A percentile compares a stretch with the other conserved stretches of the same genome.
These are phyloP conservation scores for Podaxis sp. DNA, from an alignment of 768 basidiomycete species.

Conservation along the genomic window DNA sequence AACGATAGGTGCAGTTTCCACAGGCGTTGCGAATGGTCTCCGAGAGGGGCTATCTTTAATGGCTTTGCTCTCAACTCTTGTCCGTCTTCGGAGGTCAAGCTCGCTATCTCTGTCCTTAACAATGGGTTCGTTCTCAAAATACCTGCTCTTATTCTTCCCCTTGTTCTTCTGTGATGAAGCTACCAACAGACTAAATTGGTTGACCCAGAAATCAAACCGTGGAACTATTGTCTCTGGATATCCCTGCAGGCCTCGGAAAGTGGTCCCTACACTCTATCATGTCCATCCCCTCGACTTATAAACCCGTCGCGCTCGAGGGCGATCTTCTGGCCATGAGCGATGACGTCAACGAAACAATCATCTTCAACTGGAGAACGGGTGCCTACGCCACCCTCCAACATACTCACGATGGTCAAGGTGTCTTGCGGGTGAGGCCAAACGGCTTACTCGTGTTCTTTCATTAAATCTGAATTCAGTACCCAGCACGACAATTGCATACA, in stretches of 20 bases:
- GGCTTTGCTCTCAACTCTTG: constrained; percentile 51
- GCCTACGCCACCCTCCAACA: constrained; percentile 46
- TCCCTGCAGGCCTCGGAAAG: constrained; percentile 4
- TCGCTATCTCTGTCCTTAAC: constrained; percentile 51
- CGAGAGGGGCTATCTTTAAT: constrained; percentile 49
- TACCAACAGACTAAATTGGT: constrained; percentile 15
- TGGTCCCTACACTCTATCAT: constrained; percentile 28
- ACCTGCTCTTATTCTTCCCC: constrained; percentile 1
- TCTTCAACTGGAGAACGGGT: constrained; percentile 54
- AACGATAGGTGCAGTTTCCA: constrained; percentile 42
- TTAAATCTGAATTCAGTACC: neutral
- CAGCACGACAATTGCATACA: constrained; percentile 54
- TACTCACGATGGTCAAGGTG: constrained; percentile 24
- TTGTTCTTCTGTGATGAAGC: neutral
- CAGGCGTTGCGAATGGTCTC: constrained; percentile 51
- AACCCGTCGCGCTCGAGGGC: constrained; percentile 48
- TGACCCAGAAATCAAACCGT: constrained; percentile 29
- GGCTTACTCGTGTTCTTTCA: neutral
- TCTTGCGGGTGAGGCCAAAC: constrained; percentile 28
- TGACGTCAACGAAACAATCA: constrained; percentile 44
- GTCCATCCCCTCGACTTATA: constrained; percentile 38
- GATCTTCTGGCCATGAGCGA: constrained; percentile 56
- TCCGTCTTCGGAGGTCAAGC: constrained; percentile 37
- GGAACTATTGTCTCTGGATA: constrained; percentile 29
- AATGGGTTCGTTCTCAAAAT: constrained; percentile 37